These are phyloP conservation scores for Lumnitzera littorea DNA, from an alignment of 345 rosid genomes.

Conservation along the genomic window DNA sequence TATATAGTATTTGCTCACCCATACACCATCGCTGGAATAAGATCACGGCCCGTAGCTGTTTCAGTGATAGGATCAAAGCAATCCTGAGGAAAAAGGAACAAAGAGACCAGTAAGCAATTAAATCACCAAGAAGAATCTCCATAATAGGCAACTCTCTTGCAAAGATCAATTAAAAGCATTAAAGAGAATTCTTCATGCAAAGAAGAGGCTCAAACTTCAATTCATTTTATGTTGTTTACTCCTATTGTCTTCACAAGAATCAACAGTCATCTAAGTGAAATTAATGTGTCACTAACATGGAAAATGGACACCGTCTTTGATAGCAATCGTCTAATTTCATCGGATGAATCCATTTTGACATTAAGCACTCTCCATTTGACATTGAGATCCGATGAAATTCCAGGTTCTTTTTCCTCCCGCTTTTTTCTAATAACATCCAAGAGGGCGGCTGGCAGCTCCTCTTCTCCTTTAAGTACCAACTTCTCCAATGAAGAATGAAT, in stretches of 20 bases:
- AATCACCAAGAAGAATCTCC: neutral
- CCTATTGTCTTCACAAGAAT: no score
- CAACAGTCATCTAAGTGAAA: neutral
- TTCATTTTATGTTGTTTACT: no score
- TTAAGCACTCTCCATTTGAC: conserved; percentile 88
- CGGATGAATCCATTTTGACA: conserved; percentile 39
- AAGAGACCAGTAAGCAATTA: neutral
- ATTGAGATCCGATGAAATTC: conserved; percentile 30
- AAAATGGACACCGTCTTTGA: conserved; percentile 64
- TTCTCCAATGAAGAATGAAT: conserved; percentile 48
- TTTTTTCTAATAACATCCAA: conserved; percentile 42
- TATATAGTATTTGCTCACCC: conserved; percentile 47
- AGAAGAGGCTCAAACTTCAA: no score
- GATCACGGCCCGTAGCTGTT: conserved; percentile 49
- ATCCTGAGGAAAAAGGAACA: conserved; percentile 40
- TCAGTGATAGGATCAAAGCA: conserved; percentile 84
- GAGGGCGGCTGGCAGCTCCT: conserved; percentile 53
- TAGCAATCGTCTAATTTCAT: conserved; percentile 44
- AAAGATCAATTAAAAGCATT: no score
- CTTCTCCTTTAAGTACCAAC: conserved; percentile 55
- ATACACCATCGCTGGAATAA: conserved; percentile 76
- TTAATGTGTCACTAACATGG: conserved; percentile 44
- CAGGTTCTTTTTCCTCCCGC: conserved; percentile 26
- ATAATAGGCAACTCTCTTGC: neutral
- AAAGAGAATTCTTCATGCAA: no score